Evolutionary conservation across 2,329 filamentous ascomycete species (phyloP).

Genomic region (Dothidotthia symphoricarpi): DNA sequence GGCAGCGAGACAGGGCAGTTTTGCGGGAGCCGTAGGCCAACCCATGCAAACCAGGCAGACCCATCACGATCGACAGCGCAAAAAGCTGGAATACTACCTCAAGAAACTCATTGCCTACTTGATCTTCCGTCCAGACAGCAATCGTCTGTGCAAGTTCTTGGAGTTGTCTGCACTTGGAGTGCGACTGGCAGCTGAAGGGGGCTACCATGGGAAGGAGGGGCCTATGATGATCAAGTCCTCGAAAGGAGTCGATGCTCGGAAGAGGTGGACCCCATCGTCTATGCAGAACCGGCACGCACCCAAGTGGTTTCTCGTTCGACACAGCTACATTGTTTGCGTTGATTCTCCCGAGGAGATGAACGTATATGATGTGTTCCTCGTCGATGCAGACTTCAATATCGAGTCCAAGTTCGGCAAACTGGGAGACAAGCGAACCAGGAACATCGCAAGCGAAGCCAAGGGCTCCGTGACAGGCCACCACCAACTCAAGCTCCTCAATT

Average conservation of each 20-base stretch:
- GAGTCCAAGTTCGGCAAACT: constrained; percentile 63
- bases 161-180: constrained; percentile 93
- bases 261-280: constrained; percentile 73
- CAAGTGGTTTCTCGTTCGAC: constrained; percentile 97
- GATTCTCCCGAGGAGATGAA: constrained; percentile 98
- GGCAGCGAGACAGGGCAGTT: constrained; percentile 39
- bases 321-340: constrained; percentile 97
- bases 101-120: constrained; percentile 94
- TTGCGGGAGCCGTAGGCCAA: constrained; percentile 40
- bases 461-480: constrained; percentile 71
- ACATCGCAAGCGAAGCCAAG: constrained; percentile 65
- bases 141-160: constrained; percentile 90
- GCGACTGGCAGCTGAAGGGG: constrained; percentile 88
- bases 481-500: constrained; percentile 81
- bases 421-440: constrained; percentile 56
- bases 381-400: constrained; percentile 83
- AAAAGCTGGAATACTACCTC: constrained; percentile 83
- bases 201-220: constrained; percentile 97
- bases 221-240: constrained; percentile 88
- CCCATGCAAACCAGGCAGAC: constrained; percentile 49
- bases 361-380: constrained; percentile 97
- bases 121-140: constrained; percentile 95
- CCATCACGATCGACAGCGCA: constrained; percentile 78
- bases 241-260: constrained; percentile 82
- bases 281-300: constrained; percentile 80